Conservation (phyloP, 805 yeast species). For the Myxozyma monticola region DNA sequence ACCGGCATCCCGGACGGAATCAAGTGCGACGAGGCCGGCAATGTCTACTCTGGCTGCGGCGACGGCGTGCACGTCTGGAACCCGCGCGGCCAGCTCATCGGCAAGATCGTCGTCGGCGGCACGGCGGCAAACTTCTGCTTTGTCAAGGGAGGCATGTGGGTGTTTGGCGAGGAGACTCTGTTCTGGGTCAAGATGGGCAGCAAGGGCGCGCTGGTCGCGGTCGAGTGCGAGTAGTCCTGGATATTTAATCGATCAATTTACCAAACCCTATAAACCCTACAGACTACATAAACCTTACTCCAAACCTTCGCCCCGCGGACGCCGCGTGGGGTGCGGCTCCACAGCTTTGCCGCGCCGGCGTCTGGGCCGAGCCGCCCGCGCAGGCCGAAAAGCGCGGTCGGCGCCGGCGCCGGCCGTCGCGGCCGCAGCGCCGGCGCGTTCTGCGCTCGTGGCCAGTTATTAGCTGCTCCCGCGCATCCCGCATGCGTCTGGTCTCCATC, state of each 20-base stretch:
- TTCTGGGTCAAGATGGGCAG: constrained; percentile 8
- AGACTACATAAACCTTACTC: too few species aligned
- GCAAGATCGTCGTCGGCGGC: constrained; percentile 20
- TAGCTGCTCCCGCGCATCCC: too few species aligned
- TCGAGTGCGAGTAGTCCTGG: constrained; percentile 21
- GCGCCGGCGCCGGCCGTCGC: too few species aligned
- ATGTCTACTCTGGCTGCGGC: constrained; percentile 29
- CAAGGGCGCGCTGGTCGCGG: constrained; percentile 17
- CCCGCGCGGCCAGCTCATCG: constrained; percentile 16
- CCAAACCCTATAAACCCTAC: too few species aligned
- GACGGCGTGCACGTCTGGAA: constrained; percentile 28
- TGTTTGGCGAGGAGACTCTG: constrained; percentile 19
- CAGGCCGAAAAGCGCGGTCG: too few species aligned
- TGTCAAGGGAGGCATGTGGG: constrained; percentile 26
- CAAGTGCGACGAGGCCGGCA: constrained; percentile 24
- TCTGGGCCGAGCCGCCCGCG: too few species aligned
- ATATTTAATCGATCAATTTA: not conserved
- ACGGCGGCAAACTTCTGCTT: constrained; percentile 27
- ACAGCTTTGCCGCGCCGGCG: not conserved
- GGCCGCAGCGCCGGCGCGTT: not conserved
- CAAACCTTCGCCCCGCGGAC: not conserved
- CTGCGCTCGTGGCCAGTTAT: not conserved
- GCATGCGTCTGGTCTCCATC: too few species aligned
- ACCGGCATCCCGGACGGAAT: constrained; percentile 28
- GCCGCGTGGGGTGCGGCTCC: not conserved